Evolutionary conservation across 176 grass and related monocot genomes (phyloP).

Genomic region (Ensete glaucum): DNA sequence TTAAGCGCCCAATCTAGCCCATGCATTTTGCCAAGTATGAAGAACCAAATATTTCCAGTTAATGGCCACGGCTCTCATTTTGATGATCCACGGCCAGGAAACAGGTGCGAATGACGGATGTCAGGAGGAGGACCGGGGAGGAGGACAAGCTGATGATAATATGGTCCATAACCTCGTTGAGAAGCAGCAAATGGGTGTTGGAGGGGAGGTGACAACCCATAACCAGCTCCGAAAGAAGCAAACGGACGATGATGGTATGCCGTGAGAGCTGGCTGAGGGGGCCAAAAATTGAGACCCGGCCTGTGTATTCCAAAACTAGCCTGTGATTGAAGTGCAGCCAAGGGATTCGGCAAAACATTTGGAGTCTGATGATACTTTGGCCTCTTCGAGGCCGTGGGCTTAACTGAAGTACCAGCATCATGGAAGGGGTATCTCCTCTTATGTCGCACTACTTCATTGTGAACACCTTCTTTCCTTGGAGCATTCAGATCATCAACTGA

Average conservation of each 20-base stretch:
- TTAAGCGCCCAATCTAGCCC: too few species aligned
- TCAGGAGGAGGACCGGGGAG: too few species aligned
- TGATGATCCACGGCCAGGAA: too few species aligned
- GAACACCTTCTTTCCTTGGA: not conserved
- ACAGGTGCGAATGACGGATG: too few species aligned
- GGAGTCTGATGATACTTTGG: not conserved
- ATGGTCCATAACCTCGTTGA: not conserved
- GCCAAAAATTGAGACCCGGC: not conserved
- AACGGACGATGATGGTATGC: too few species aligned
- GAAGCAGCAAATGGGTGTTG: not conserved
- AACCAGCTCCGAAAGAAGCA: too few species aligned
- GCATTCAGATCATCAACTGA: slow-evolving; percentile 10
- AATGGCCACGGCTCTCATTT: too few species aligned
- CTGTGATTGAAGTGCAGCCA: not conserved
- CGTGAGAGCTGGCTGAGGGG: not conserved
- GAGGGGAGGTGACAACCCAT: too few species aligned
- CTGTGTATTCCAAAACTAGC: not conserved
- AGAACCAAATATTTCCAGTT: too few species aligned
- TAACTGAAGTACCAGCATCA: not conserved
- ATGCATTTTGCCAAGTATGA: too few species aligned
- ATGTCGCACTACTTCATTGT: not conserved
- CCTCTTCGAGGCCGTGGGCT: not conserved
- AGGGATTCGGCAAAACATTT: not conserved
- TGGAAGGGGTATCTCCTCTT: slow-evolving; percentile 18
- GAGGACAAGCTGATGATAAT: not conserved